Evolutionary conservation across 306 rosid genomes (phyloP).

Genomic region (Vigna mungo): DNA sequence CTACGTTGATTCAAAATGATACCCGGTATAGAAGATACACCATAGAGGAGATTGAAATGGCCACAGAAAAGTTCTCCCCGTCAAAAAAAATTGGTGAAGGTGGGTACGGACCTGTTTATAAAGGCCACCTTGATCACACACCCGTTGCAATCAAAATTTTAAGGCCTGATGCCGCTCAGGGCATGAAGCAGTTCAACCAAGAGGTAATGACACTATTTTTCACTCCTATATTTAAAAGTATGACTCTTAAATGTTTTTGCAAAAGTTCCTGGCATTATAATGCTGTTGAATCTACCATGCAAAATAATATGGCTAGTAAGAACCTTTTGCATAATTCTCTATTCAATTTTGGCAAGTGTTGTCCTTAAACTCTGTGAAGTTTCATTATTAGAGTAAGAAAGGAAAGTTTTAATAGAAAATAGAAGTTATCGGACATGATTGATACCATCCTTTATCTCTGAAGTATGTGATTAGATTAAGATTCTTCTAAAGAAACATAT

Average conservation of each 20-base stretch:
- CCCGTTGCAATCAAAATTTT: constrained; percentile 90
- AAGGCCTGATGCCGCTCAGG: constrained; percentile 90
- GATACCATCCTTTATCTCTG: no score
- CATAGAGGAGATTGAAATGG: constrained; percentile 79
- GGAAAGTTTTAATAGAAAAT: not conserved
- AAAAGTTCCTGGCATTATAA: not conserved
- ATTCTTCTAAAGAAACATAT: not conserved
- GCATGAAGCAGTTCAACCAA: constrained; percentile 89
- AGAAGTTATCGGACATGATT: no score
- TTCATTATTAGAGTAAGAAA: no score
- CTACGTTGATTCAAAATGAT: constrained; percentile 59
- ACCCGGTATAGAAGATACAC: constrained; percentile 77
- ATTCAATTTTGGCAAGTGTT: not conserved
- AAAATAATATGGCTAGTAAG: not conserved
- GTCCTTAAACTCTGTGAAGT: not conserved
- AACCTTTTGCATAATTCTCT: not conserved
- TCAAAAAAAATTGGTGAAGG: constrained; percentile 88
- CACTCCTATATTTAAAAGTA: not conserved
- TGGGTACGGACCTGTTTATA: constrained; percentile 96
- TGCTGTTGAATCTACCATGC: not conserved
- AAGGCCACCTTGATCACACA: constrained; percentile 88
- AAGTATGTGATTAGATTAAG: no score
- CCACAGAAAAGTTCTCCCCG: constrained; percentile 65
- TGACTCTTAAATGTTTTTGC: not conserved
- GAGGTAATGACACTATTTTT: constrained; percentile 60